Conservation (phyloP, 164 flowering plant genomes). For the Vitis vinifera region DNA sequence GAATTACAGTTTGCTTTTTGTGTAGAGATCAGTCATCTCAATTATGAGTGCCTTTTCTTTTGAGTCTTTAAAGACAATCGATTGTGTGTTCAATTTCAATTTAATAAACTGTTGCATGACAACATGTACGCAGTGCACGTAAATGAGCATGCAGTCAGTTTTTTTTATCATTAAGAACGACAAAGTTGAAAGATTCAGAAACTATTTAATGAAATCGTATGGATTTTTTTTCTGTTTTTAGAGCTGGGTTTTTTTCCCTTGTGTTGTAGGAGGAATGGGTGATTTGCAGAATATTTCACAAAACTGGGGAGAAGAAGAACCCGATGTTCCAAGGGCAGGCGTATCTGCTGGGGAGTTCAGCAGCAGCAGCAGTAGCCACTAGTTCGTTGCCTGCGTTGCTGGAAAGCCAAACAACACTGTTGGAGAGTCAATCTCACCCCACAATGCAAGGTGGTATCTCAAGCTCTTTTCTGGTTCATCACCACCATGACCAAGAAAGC, state of each 20-base stretch:
- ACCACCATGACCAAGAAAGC: constrained; percentile 9
- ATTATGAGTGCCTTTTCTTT: too few relatives aligned
- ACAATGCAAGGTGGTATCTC: constrained; percentile 8
- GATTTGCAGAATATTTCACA: constrained; percentile 74
- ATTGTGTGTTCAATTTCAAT: too few relatives aligned
- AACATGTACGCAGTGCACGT: too few relatives aligned
- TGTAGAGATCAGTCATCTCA: too few relatives aligned
- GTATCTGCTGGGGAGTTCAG: constrained; percentile 20
- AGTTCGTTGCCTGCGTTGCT: constrained; percentile 31
- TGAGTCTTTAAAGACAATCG: too few relatives aligned
- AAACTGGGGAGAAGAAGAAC: constrained; percentile 47
- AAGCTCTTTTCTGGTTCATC: constrained; percentile 13
- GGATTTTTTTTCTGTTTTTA: not conserved
- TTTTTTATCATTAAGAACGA: too few relatives aligned
- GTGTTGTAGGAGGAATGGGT: constrained; percentile 77
- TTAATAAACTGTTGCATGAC: too few relatives aligned
- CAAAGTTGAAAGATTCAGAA: too few relatives aligned
- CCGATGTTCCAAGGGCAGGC: constrained; percentile 25
- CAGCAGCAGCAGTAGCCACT: constrained; percentile 2
- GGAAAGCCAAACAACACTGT: constrained; percentile 20
- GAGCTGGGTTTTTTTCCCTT: not conserved
- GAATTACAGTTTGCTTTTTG: too few relatives aligned
- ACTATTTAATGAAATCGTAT: too few relatives aligned
- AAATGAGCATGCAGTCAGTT: too few relatives aligned
- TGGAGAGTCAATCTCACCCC: constrained; percentile 16